Base-by-base conservation (phyloP, 2,329 filamentous ascomycete genomes). In the Raffaelea arxii region DNA sequence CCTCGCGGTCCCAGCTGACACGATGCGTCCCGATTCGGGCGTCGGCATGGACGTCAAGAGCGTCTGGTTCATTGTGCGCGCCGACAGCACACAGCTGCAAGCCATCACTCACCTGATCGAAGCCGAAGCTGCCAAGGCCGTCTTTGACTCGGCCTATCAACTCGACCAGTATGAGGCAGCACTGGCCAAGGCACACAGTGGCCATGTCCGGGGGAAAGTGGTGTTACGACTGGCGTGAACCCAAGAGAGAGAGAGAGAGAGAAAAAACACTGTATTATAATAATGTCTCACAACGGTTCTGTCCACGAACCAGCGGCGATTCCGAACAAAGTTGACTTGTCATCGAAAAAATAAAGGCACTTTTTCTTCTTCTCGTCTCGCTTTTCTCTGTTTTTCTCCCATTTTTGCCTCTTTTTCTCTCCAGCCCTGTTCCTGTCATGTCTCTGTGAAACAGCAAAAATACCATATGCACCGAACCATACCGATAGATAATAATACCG, bases 61-160 rank as follows among this genome's bases (percentile, higher is more conserved):
- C 37, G 36, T 42, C n/a, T 51, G 38, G 32, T 54, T 53, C 30
- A 32, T 46, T 14, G 49, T 49, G 6, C 35, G 40, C 10, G 39
- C 51, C 11, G 44, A 52, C 45, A 44, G 45, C n/a, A 40, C 25
- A 23, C 53, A 55, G 46, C 47, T 55, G 46, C 47, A 48, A 30
- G 43, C 47, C 22, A 45, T 55, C 22, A 55, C 51, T 3, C 25
- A 44, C 25, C 46, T 55, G 23, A 39, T 55, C 30, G 53, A 55
- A 41, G 19, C 40, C 14, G 32, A 39, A 4, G 22, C 35, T 11
- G 39, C 35, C 23, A 48, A 46, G 36, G 46, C 49, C 24, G 39
- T 32, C 18, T 49, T 51, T 25, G 51, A 52, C 43, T 53, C 49
- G 10, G 48, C 50, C 6, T 55, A 47, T 25, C 46, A 19, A 25